These are phyloP conservation scores for Salix arbutifolia DNA, from an alignment of 345 rosid species.

Conservation along the genomic window DNA sequence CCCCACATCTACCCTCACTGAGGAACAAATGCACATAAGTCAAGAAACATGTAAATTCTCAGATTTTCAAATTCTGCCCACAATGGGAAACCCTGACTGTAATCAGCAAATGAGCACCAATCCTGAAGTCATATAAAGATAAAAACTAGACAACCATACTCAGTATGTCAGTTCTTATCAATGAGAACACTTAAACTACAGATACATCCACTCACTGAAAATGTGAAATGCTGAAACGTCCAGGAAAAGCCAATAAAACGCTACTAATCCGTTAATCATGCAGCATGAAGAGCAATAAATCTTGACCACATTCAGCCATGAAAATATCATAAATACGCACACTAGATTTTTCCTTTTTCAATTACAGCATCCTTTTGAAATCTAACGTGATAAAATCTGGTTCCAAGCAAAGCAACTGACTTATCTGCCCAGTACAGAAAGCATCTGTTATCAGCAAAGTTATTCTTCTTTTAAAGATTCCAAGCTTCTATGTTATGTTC, in stretches of 20 bases:
- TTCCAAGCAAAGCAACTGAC: neutral
- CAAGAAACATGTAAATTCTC: neutral
- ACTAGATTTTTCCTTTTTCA: neutral
- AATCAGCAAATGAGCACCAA: neutral
- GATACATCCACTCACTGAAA: neutral
- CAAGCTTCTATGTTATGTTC: neutral
- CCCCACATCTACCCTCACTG: neutral
- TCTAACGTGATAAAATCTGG: neutral
- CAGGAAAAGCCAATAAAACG: neutral
- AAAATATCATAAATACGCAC: neutral
- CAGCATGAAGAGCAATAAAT: neutral
- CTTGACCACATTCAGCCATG: neutral
- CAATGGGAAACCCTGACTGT: neutral
- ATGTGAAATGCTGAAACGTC: neutral
- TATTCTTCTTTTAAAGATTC: neutral
- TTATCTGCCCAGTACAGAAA: neutral
- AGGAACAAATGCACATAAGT: neutral
- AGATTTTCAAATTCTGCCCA: neutral
- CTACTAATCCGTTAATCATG: neutral
- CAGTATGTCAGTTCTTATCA: neutral
- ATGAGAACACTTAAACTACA: neutral
- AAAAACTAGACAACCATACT: neutral
- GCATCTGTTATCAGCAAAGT: neutral
- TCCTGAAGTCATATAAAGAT: neutral
- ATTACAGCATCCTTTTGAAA: neutral